These are phyloP conservation scores for Macaranga tanarius DNA, from an alignment of 441 rosid species.

Conservation along the genomic window DNA sequence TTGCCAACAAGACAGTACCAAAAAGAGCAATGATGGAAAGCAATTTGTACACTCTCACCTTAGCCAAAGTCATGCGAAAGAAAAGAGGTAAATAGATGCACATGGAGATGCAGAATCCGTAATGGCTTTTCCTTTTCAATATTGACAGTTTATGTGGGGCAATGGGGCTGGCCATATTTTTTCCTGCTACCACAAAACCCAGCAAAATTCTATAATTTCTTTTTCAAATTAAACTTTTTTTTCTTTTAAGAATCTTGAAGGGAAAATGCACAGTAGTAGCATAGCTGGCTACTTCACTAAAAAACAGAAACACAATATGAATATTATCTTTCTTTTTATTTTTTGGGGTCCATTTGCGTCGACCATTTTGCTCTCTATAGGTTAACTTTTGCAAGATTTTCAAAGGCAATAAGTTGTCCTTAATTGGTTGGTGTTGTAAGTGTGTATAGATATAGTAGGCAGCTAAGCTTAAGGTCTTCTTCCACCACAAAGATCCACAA, in stretches of 20 bases:
- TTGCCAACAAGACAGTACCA: background rate
- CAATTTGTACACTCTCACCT: background rate
- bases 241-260: conserved; percentile 22
- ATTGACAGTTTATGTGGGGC: conserved; percentile 13
- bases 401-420: conserved; percentile 16
- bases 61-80: background rate
- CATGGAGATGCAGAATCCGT: background rate
- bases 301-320: conserved; percentile 31
- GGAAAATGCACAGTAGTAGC: background rate
- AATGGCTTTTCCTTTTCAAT: conserved; percentile 8
- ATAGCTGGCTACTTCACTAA: conserved; percentile 38
- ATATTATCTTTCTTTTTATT: conserved; percentile 11
- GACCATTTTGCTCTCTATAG: background rate
- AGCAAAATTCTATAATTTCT: background rate
- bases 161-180: background rate
- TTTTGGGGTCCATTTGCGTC: conserved; percentile 21
- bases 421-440: conserved; percentile 10
- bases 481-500: background rate
- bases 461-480: background rate
- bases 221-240: conserved; percentile 8
- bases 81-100: background rate
- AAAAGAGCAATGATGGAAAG: background rate
- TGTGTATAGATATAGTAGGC: conserved; percentile 18
- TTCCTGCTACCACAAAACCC: conserved; percentile 7
- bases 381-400: conserved; percentile 12